Percentiles rank a stretch among this genome's conserved stretches.
These are phyloP conservation scores for Larix kaempferi DNA, from an alignment of 75 land plant species.

Conservation along the genomic window DNA sequence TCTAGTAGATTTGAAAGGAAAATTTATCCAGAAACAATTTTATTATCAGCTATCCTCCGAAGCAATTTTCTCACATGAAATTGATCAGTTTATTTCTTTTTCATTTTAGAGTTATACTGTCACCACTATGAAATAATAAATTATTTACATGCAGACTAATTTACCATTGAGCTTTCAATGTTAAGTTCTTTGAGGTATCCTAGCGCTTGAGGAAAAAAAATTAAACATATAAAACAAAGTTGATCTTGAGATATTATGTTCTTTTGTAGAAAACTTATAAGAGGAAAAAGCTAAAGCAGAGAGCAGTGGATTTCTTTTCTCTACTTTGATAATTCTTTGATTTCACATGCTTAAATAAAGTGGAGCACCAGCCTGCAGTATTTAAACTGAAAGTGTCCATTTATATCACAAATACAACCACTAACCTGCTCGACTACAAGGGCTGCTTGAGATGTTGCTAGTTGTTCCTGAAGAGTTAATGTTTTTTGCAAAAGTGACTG, in stretches of 20 bases:
- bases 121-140: neutral
- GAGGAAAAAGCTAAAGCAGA: neutral
- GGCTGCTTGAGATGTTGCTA: slow-evolving; percentile 60
- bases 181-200: neutral
- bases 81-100: too few relatives aligned
- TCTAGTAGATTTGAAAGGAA: too few relatives aligned
- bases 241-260: neutral
- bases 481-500: slow-evolving; percentile 60
- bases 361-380: neutral
- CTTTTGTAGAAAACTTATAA: neutral
- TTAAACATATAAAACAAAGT: neutral
- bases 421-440: slow-evolving; percentile 83
- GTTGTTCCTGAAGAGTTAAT: slow-evolving; percentile 68
- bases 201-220: neutral
- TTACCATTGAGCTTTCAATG: neutral
- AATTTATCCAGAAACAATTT: too few relatives aligned
- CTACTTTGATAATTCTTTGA: neutral
- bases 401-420: neutral
- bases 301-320: neutral
- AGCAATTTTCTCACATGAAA: too few relatives aligned
- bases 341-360: neutral
- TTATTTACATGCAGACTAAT: neutral
- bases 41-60: too few relatives aligned
- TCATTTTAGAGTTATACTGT: neutral
- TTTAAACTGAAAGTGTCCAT: neutral